Evolutionary conservation across 352 stramenopile genomes (phyloP).

Genomic region (Phytophthora macrochlamydospora): DNA sequence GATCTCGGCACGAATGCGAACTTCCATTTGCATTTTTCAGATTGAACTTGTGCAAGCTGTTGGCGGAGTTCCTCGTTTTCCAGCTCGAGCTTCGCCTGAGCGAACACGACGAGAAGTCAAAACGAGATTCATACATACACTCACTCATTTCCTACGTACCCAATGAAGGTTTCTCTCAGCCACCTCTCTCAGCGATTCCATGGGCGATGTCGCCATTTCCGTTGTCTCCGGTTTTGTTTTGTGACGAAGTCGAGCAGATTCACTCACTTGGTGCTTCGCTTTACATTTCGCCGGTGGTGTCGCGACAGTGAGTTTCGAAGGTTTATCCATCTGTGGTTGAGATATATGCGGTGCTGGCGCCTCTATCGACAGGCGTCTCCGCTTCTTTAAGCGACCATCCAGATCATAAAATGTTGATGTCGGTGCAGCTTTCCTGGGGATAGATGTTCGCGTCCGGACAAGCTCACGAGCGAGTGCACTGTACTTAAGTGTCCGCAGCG

Average conservation of each 20-base stretch:
- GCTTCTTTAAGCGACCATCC: conserved; percentile 55
- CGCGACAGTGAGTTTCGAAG: conserved; percentile 8
- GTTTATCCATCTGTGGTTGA: conserved; percentile 11
- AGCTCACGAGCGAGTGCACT: conserved; percentile 92
- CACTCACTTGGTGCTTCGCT: conserved; percentile 19
- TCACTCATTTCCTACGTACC: conserved; percentile 3
- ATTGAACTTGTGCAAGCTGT: conserved; percentile 51
- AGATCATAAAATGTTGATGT: conserved; percentile 55
- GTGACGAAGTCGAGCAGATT: conserved; percentile 11
- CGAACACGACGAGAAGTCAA: conserved; percentile 1
- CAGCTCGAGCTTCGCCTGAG: conserved; percentile 47
- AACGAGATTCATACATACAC: not conserved
- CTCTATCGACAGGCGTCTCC: conserved; percentile 34
- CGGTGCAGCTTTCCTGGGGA: conserved; percentile 38
- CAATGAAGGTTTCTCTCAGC: conserved; percentile 35
- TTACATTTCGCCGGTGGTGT: conserved; percentile 13
- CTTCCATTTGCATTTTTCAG: conserved; percentile 67
- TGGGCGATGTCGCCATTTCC: conserved; percentile 34
- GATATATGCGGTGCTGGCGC: not conserved
- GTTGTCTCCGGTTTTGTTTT: conserved; percentile 21
- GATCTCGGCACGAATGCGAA: conserved; percentile 66
- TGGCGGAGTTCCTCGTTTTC: conserved; percentile 71
- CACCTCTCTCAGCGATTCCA: conserved; percentile 33
- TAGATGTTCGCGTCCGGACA: conserved; percentile 58
- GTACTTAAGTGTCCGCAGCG: conserved; percentile 95